Evolutionary conservation across 768 basidiomycete species (phyloP), one percentile per base, ranked within the genome.

Genomic region (Mycena vitilis): DNA sequence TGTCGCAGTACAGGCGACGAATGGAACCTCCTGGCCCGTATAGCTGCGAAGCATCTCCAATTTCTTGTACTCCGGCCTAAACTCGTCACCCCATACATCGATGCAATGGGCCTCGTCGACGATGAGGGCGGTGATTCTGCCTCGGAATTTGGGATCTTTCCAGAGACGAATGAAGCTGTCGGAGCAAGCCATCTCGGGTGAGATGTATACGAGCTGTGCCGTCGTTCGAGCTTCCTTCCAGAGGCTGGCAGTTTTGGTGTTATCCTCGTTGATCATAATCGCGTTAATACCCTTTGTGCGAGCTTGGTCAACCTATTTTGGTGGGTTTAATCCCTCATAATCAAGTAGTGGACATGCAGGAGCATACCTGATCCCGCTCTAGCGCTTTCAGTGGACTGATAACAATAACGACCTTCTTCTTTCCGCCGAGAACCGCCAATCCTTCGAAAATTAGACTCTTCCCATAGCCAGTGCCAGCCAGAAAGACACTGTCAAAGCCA

Each of bases 91-190:
- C 49, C n/a, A 51, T 51, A 30, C 49, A 13, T 51, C 25, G 23
- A 51, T 51, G 12, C 49, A 30, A 45, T 81, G 80, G 0, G 77
- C 78, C 48, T 80, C 78, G 52, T 81, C 80, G 15, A 80, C 68
- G 20, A 79, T 62, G 1, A 78, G n/a, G n/a, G n/a, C n/a, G n/a
- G n/a, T n/a, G n/a, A 18, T 1, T 76, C 74, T 3, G 60, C 53
- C 0, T 79, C 52, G 1, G 61, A 81, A 79, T 15, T 68, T 68
- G 5, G 40, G 47, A 62, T 78, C 73, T 30, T 73, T 74, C 77
- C 79, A 80, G 0, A 80, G 70, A 47, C 73, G 72, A 13, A 59
- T 54, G 61, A 77, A 78, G 55, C 69, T 65, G 38, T 70, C 65
- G 4, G 74, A 66, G 0, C 76, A 71, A 1, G 73, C 76, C 74